Evolutionary conservation across 2,329 filamentous ascomycete species (phyloP).

Genomic region (Emmonsia crescens): DNA sequence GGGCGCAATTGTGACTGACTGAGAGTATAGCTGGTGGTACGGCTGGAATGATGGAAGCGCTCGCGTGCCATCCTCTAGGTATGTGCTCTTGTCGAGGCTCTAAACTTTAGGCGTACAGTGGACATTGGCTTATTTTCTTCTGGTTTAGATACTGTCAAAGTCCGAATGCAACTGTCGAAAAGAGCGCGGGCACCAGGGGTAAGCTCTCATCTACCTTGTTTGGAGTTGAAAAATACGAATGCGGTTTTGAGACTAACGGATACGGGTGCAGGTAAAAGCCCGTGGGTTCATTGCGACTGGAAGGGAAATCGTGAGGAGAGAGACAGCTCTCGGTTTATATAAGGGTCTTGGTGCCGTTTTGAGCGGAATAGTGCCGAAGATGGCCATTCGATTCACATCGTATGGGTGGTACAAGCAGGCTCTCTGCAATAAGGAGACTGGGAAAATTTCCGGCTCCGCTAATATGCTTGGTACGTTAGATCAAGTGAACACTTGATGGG

Average conservation of each 20-base stretch:
- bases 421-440: slow-evolving; percentile 58
- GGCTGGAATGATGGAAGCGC: slow-evolving; percentile 98
- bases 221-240: neutral
- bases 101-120: neutral
- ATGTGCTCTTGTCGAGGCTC: slow-evolving; percentile 22
- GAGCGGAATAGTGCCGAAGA: slow-evolving; percentile 95
- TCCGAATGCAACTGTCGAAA: slow-evolving; percentile 95
- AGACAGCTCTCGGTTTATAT: slow-evolving; percentile 88
- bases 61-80: slow-evolving; percentile 90
- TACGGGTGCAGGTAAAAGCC: slow-evolving; percentile 47
- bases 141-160: slow-evolving; percentile 80
- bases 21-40: slow-evolving; percentile 69
- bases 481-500: neutral
- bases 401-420: slow-evolving; percentile 92
- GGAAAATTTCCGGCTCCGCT: slow-evolving; percentile 55
- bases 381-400: slow-evolving; percentile 97
- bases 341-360: slow-evolving; percentile 96
- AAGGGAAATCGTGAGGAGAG: slow-evolving; percentile 71
- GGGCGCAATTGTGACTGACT: slow-evolving; percentile 11
- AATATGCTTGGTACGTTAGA: slow-evolving; percentile 53
- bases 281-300: slow-evolving; percentile 85
- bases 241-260: neutral
- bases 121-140: slow-evolving; percentile 14
- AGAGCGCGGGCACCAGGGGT: slow-evolving; percentile 72
- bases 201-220: slow-evolving; percentile 22